Conservation (phyloP, 257 asterid genomes). For the Gardenia jasminoides region DNA sequence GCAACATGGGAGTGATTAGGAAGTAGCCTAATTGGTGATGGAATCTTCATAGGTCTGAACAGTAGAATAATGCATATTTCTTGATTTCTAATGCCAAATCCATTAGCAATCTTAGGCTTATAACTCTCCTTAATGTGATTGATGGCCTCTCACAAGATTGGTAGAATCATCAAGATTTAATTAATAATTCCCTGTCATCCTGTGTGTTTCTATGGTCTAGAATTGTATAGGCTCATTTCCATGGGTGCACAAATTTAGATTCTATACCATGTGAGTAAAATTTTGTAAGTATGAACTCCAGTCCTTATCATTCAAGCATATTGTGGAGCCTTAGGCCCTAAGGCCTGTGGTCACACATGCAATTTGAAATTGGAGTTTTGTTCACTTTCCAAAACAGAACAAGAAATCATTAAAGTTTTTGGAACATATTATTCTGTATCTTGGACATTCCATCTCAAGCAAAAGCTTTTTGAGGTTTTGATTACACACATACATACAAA, state of each 20-base stretch:
- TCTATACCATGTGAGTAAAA: not conserved
- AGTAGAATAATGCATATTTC: no score
- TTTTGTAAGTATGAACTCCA: not conserved
- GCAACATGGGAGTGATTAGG: no score
- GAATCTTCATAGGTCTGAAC: no score
- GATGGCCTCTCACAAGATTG: no score
- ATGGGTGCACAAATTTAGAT: not conserved
- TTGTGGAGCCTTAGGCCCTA: not conserved
- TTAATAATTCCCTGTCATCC: no score
- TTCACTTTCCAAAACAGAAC: not conserved
- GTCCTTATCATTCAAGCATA: not conserved
- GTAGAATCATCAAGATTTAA: no score
- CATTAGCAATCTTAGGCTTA: no score
- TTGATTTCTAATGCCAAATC: no score
- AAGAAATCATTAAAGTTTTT: no score
- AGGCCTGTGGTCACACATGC: conserved; percentile 7
- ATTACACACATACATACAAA: not conserved
- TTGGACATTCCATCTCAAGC: not conserved
- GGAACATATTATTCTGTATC: not conserved
- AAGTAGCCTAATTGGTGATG: no score
- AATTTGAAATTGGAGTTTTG: conserved; percentile 5
- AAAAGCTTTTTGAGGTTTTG: not conserved
- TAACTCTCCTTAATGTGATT: no score
- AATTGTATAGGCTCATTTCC: not conserved
- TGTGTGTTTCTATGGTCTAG: not conserved